A percentile compares a stretch with the other conserved stretches of the same genome.
Conservation (phyloP, 2,329 filamentous ascomycete species). For the Fusarium graminum region DNA sequence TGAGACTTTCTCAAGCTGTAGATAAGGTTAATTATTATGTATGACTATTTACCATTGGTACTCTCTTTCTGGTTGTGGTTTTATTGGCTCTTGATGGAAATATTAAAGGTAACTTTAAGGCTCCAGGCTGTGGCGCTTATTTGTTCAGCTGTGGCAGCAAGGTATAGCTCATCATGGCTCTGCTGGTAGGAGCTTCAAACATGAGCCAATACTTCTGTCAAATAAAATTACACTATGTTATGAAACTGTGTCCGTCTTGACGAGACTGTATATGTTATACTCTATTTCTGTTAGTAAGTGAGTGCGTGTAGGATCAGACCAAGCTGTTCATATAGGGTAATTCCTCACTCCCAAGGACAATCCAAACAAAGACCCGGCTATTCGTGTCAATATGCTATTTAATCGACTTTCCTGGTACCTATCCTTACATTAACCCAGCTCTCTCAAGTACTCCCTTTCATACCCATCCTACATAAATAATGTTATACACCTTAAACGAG, state of each 20-base stretch:
- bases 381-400: too few relatives aligned
- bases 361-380: too few relatives aligned
- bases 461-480: neutral
- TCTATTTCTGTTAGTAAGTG: neutral
- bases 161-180: constrained; percentile 18
- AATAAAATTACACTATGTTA: neutral
- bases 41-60: neutral
- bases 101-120: constrained; percentile 21
- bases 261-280: neutral
- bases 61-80: neutral
- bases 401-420: too few relatives aligned
- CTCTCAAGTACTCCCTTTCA: neutral
- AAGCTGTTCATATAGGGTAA: too few relatives aligned
- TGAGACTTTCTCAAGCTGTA: constrained; percentile 15
- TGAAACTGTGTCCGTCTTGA: neutral
- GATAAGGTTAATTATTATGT: constrained; percentile 1
- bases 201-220: neutral
- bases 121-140: constrained; percentile 12
- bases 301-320: too few relatives aligned
- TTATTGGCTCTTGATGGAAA: neutral
- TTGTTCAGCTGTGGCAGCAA: constrained; percentile 21
- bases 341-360: too few relatives aligned
- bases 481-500: constrained; percentile 10
- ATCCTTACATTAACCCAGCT: too few relatives aligned
- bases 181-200: neutral